Conservation (phyloP, 2,329 filamentous ascomycete genomes). For the Pseudogymnoascus sp. region DNA sequence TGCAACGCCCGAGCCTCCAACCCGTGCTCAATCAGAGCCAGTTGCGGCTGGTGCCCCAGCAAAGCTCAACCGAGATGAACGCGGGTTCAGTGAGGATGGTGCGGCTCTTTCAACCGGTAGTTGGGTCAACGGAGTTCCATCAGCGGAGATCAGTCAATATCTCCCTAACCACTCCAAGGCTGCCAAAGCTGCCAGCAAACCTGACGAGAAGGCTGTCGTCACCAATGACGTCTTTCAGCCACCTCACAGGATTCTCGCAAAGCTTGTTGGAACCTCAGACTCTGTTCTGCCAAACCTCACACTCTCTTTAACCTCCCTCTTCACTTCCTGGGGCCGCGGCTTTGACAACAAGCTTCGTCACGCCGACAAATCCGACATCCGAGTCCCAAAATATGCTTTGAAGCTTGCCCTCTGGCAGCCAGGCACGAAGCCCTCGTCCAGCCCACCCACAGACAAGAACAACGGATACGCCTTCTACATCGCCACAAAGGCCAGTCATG, state of each 20-base stretch:
- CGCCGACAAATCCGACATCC: constrained; percentile 52
- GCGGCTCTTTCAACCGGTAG: background rate
- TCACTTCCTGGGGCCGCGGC: constrained; percentile 72
- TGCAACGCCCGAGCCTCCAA: constrained; percentile 18
- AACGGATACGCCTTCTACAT: constrained; percentile 55
- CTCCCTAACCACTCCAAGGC: background rate
- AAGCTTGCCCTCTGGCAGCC: constrained; percentile 68
- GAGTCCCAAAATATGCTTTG: constrained; percentile 75
- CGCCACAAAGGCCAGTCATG: constrained; percentile 68
- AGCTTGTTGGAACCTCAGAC: constrained; percentile 55
- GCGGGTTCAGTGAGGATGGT: constrained; percentile 18
- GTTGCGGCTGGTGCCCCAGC: constrained; percentile 20
- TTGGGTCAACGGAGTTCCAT: constrained; percentile 6
- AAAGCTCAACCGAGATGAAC: constrained; percentile 26
- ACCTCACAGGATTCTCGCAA: constrained; percentile 48
- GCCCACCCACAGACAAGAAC: constrained; percentile 39
- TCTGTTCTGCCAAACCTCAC: constrained; percentile 58
- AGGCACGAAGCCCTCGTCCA: constrained; percentile 54
- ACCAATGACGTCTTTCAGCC: constrained; percentile 21
- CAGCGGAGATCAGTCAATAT: background rate
- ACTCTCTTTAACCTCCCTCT: constrained; percentile 56
- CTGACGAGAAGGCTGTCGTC: background rate
- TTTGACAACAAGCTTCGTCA: constrained; percentile 62
- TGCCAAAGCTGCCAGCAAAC: background rate
- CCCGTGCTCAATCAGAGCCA: constrained; percentile 24